Evolutionary conservation across 75 land plant species (phyloP), one percentile per base, ranked within the genome.

Genomic region (Pinus albicaulis): DNA sequence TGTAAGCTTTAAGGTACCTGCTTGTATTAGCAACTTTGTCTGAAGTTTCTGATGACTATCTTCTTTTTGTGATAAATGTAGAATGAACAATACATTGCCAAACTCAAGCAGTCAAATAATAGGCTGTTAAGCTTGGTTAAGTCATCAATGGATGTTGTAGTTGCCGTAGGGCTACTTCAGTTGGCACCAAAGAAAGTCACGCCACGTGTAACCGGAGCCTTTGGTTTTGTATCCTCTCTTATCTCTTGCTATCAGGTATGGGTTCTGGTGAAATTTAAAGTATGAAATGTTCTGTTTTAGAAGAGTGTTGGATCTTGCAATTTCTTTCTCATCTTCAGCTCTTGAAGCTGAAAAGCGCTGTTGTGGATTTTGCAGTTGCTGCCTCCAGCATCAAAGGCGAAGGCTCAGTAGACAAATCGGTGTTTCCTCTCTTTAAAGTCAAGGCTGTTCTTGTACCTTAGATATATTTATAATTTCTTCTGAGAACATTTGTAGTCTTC

Each of bases 241-340:
- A 95, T 95, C 57, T 93, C 98, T 10, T 95, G 96, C 74, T 95
- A 95, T 74, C 98, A 95, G 98, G 98, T 95, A 79, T 24, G 52
- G 31, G 70, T 75, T 57, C 23, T 53, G 59, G 36, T 75, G 24
- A 56, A 55, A 36, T 1, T 62, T 17, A 56, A 56, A 15, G 19
- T 25, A 56, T 59, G 73, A 56, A 17, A 56, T 59, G 38, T 66
- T 75, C 28, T 75, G 25, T 48, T 24, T 8, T 15, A 24, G 38
- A 59, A 14, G 5, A 17, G 22, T 75, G 17, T 23, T 15, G 15
- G 12, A 14, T 11, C 23, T n/a, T 8, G 7, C 10, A 20, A 36
- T 13, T 14, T 15, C 41, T 5, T 38, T 38, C 41, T 38, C 6
- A 5, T 38, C 41, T 52, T 72, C 52, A 20, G 24, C 26, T 72